A percentile compares a stretch with the other conserved stretches of the same genome.
Evolutionary conservation across 495 filamentous ascomycete species (phyloP).

Genomic region (Aspergillus sclerotiicarbonarius): DNA sequence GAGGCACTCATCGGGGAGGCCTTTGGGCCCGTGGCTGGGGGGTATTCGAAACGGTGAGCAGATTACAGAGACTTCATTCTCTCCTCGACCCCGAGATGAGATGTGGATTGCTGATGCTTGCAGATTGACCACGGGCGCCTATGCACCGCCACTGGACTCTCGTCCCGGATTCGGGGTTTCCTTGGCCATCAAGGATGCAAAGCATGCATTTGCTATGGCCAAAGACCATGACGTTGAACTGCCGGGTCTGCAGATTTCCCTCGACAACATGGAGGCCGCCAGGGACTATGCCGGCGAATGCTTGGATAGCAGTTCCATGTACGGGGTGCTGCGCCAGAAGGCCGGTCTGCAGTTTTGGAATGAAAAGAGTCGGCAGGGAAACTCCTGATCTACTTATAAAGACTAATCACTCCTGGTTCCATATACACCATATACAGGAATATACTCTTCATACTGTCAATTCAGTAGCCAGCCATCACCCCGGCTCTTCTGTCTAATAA

Average conservation of each 20-base stretch:
- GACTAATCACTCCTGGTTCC: not conserved
- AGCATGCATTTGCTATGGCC: conserved; percentile 39
- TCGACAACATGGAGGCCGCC: conserved; percentile 41
- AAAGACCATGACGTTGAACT: conserved; percentile 34
- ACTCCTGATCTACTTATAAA: conserved; percentile 4
- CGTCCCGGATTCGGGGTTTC: conserved; percentile 47
- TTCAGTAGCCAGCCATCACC: too few species aligned
- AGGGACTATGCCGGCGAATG: conserved; percentile 43
- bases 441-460: too few species aligned
- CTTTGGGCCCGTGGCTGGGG: conserved; percentile 49
- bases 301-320: conserved; percentile 47
- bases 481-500: too few species aligned
- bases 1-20: conserved; percentile 51
- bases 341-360: conserved; percentile 47
- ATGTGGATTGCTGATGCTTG: not conserved
- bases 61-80: not conserved
- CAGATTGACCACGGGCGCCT: conserved; percentile 44
- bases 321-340: conserved; percentile 42
- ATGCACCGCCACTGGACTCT: conserved; percentile 41
- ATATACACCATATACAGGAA: not conserved
- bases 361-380: conserved; percentile 40
- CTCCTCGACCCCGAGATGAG: too few species aligned
- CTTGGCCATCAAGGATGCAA: conserved; percentile 47
- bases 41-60: conserved; percentile 47
- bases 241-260: conserved; percentile 38